A percentile compares a stretch with the other conserved stretches of the same genome.
phyloP scores from a whole-genome alignment of 345 rosid species.

The Microthlaspi erraticum region DNA sequence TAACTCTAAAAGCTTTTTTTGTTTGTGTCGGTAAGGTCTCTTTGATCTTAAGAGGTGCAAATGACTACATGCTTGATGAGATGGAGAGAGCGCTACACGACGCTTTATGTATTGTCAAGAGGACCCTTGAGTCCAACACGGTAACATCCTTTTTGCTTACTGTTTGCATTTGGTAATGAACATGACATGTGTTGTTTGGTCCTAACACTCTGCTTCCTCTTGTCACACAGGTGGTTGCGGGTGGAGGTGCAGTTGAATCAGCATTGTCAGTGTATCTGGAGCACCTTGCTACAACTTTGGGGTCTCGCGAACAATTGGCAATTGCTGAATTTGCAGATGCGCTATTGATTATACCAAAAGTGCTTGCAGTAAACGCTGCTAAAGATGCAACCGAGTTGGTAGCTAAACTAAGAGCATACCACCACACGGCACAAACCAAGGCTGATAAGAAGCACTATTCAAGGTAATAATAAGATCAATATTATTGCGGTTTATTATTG shows the following conservation, averaged over 20 bases:
- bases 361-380: constrained; percentile 96
- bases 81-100: constrained; percentile 98
- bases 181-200: not conserved
- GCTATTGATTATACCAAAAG: constrained; percentile 87
- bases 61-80: constrained; percentile 98
- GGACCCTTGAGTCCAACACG: constrained; percentile 93
- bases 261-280: constrained; percentile 92
- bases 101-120: constrained; percentile 81
- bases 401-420: constrained; percentile 92
- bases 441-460: constrained; percentile 92
- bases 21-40: constrained; percentile 67
- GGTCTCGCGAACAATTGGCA: constrained; percentile 93
- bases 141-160: constrained; percentile 49
- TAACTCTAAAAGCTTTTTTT: not conserved
- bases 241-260: constrained; percentile 98
- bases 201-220: not conserved
- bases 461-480: constrained; percentile 53
- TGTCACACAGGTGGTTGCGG: constrained; percentile 83
- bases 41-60: constrained; percentile 92
- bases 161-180: constrained; percentile 1
- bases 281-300: constrained; percentile 89
- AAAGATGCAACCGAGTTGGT: constrained; percentile 97
- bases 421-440: constrained; percentile 93
- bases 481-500: not conserved
- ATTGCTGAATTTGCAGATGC: constrained; percentile 98